A percentile compares a stretch with the other conserved stretches of the same genome.
Evolutionary conservation across 352 stramenopile species (phyloP).

Genomic region (Albugo laibachii): DNA sequence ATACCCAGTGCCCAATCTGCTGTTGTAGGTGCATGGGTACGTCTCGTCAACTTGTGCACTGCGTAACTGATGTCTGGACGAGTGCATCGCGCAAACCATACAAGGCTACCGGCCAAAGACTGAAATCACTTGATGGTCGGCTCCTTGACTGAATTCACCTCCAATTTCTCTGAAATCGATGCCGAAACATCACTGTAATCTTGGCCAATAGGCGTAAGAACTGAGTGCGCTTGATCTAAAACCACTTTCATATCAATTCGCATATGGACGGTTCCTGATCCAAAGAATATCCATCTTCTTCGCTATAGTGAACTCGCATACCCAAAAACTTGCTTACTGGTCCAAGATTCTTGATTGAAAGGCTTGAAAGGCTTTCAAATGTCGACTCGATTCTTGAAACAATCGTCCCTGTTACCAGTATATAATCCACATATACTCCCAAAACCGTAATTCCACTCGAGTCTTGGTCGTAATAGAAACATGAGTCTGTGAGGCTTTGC

Average conservation of each 20-base stretch:
- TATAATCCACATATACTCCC: slow-evolving; percentile 14
- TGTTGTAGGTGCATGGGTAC: slow-evolving; percentile 2
- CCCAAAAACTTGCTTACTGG: slow-evolving; percentile 10
- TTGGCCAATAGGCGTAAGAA: slow-evolving; percentile 5
- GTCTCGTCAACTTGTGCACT: slow-evolving; percentile 8
- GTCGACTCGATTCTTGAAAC: slow-evolving; percentile 2
- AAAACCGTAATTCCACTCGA: slow-evolving; percentile 1
- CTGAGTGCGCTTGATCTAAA: slow-evolving; percentile 5
- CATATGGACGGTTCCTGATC: slow-evolving; percentile 11
- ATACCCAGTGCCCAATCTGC: slow-evolving; percentile 3
- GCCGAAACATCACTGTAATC: background rate
- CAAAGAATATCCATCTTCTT: slow-evolving; percentile 1
- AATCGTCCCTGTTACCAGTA: slow-evolving; percentile 10
- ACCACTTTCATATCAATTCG: slow-evolving; percentile 9
- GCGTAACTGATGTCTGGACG: slow-evolving; percentile 12
- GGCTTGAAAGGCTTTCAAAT: slow-evolving; percentile 2
- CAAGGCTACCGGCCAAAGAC: slow-evolving; percentile 14
- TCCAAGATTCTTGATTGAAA: slow-evolving; percentile 15
- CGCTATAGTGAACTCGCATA: slow-evolving; percentile 9
- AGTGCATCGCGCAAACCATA: slow-evolving; percentile 13
- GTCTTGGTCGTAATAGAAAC: slow-evolving; percentile 9
- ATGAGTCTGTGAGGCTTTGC: slow-evolving; percentile 11
- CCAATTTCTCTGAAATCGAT: slow-evolving; percentile 1
- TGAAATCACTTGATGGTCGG: slow-evolving; percentile 12
- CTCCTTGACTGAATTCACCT: slow-evolving; percentile 1